Base-by-base conservation (phyloP, 371 early-diverging fungal genomes). In the Mortierella sp. region DNA sequence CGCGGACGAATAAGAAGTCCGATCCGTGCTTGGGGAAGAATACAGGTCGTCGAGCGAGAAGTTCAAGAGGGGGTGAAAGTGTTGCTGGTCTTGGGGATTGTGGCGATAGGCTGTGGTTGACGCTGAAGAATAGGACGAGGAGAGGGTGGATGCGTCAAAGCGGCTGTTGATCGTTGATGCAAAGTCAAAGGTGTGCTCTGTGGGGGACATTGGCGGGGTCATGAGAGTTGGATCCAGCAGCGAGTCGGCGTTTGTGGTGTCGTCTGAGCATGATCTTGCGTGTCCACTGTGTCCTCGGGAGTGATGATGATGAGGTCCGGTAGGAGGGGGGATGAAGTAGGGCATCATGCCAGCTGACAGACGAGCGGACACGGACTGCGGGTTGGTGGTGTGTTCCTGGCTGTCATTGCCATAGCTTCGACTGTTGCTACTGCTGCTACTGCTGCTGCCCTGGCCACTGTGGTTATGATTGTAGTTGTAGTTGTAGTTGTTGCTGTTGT, bases 131-230 rank as follows among this genome's bases (percentile, higher is more conserved):
- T 14, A n/a, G 4, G 69, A 68, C 24, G 70, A 65, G 10, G 75
- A 66, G 0, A 58, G n/a, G 24, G 70, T 44, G 5, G 70, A 63
- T 6, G 68, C 45, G 13, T 75, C 67, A 31, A 77, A 70, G 4
- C 75, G 77, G 22, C 72, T 55, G 26, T 77, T 75, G 52, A 78
- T 78, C 29, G 74, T 70, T 14, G 74, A 70, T 44, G 22, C 66
- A 66, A 76, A 70, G 16, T 41, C 71, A 69, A 78, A 78, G 40
- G 74, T 61, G 37, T 47, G 58, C n/a, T 83, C 79, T 6, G 83
- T 83, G 31, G 83, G 83, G 4, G 83, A 83, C 83, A 78, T 78
- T n/a, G 83, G 83, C 0, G 83, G 83, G 22, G 83, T 83, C 78
- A 83, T 83, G 50, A 83, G 53, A 1, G 80, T 70, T 24, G 76